phyloP scores from a whole-genome alignment of 129 eudicot genomes.

The Deinandra increscens region DNA sequence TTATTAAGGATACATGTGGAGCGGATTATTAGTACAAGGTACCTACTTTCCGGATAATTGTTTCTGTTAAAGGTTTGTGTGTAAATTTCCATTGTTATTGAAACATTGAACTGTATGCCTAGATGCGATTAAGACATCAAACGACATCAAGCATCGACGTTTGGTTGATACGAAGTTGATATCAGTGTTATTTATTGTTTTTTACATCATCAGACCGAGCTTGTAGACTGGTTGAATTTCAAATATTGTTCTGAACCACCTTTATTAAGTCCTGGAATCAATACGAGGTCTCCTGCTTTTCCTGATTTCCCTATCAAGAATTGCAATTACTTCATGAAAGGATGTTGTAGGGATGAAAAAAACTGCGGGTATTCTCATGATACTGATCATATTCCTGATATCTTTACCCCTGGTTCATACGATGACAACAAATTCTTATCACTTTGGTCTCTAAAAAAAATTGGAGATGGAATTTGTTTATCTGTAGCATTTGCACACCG shows the following conservation, averaged over 20 bases:
- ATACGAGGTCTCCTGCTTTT: constrained; percentile 38
- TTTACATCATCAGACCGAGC: constrained; percentile 44
- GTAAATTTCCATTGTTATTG: too few relatives aligned
- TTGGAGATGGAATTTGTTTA: constrained; percentile 67
- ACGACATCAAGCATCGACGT: too few relatives aligned
- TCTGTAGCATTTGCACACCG: too few relatives aligned
- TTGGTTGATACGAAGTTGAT: too few relatives aligned
- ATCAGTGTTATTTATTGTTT: too few relatives aligned
- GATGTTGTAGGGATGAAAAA: constrained; percentile 54
- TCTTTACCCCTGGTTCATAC: constrained; percentile 26
- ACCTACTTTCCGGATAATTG: too few relatives aligned
- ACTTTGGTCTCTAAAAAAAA: constrained; percentile 43
- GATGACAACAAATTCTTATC: constrained; percentile 43
- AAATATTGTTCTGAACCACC: constrained; percentile 33
- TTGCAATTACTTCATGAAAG: constrained; percentile 55
- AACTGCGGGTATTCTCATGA: constrained; percentile 49
- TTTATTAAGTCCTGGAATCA: constrained; percentile 37
- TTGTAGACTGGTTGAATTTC: constrained; percentile 24
- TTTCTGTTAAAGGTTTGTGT: too few relatives aligned
- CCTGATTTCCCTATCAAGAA: constrained; percentile 46
- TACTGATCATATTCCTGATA: constrained; percentile 29
- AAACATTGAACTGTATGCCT: too few relatives aligned
- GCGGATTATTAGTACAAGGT: too few relatives aligned
- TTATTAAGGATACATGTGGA: too few relatives aligned
- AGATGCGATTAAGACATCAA: too few relatives aligned